Evolutionary conservation across 495 filamentous ascomycete genomes (phyloP), one percentile per base, ranked within the genome.

Genomic region (Coniosporium apollinis): DNA sequence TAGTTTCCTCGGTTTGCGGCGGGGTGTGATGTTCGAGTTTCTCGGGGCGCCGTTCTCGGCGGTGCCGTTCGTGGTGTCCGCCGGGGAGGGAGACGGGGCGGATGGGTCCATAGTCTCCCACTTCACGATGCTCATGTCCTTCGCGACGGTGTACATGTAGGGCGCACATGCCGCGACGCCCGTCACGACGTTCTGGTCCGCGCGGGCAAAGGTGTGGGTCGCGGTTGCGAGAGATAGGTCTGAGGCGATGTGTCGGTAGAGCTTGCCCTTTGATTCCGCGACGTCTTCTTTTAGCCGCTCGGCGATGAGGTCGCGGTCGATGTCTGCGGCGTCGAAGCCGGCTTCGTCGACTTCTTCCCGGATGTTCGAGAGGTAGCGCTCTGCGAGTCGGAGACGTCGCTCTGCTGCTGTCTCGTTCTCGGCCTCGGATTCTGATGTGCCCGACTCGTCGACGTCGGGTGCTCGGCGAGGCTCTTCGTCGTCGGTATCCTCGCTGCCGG

Each of bases 341-440:
- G 62, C 67, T 49, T 78, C 75, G 34, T 79, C 45, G 15, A 53
- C 72, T 18, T 91, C 79, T 50, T 94, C 85, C 33, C 74, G 67
- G 34, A 93, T 75, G 50, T 91, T 94, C 13, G 91, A 79, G 30
- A 97, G 65, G 54, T 96, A 96, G 43, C 81, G 76, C 59, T 94
- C 83, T 6, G 89, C 89, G 22, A 97, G 70, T 47, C 86, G 75
- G 46, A 93, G 55, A 38, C 89, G 70, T 54, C 81, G 75, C 48
- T 93, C 82, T 38, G 81, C 82, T 2, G 76, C 82, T 9, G 89
- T 96, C 58, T 94, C 91, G 45, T 71, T 66, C 14, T 72, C 72
- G 25, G 71, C 66, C 28, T 61, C 69, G 18, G 64, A 66, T 9
- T 59, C 58, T 69, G 70, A 19, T 39, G 33, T 61, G 19, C 54